phyloP scores from a whole-genome alignment of 2,329 filamentous ascomycete genomes.

The Fusarium kyushuense region DNA sequence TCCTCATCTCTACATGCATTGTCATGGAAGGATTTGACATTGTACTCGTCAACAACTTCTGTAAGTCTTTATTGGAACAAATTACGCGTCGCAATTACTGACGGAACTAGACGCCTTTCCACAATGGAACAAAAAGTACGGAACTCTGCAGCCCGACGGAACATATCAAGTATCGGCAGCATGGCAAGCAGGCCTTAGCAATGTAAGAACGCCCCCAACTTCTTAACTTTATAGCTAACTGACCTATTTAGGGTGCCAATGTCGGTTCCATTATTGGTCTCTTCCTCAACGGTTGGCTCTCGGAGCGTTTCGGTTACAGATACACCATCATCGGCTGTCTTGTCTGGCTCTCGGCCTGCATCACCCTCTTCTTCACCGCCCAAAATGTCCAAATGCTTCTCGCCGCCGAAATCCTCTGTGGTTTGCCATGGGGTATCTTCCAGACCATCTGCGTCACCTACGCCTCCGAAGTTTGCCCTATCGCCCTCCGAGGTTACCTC shows the following conservation, averaged over 20 bases:
- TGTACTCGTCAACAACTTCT: constrained; percentile 41
- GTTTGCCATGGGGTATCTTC: constrained; percentile 43
- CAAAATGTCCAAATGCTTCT: constrained; percentile 42
- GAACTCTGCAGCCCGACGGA: constrained; percentile 28
- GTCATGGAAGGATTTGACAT: constrained; percentile 44
- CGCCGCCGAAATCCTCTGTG: constrained; percentile 40
- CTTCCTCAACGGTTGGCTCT: constrained; percentile 39
- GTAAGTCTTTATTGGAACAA: neutral
- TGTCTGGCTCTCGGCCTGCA: constrained; percentile 34
- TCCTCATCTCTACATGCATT: constrained; percentile 42
- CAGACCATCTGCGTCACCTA: constrained; percentile 44
- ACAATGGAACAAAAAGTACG: constrained; percentile 43
- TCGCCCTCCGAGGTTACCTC: constrained; percentile 76
- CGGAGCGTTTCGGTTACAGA: constrained; percentile 39
- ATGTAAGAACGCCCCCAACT: constrained; percentile 7
- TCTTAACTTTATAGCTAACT: neutral
- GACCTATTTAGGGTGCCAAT: constrained; percentile 28
- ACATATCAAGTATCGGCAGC: constrained; percentile 39
- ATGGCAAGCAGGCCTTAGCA: constrained; percentile 42
- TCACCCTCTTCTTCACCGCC: constrained; percentile 43
- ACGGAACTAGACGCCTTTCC: constrained; percentile 31
- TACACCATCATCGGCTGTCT: constrained; percentile 43
- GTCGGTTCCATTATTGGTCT: constrained; percentile 42
- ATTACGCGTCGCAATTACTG: neutral
- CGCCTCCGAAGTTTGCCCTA: constrained; percentile 76